Evolutionary conservation across 108 stramenopile species (phyloP).

Genomic region (Stephanodiscus minutulus): DNA sequence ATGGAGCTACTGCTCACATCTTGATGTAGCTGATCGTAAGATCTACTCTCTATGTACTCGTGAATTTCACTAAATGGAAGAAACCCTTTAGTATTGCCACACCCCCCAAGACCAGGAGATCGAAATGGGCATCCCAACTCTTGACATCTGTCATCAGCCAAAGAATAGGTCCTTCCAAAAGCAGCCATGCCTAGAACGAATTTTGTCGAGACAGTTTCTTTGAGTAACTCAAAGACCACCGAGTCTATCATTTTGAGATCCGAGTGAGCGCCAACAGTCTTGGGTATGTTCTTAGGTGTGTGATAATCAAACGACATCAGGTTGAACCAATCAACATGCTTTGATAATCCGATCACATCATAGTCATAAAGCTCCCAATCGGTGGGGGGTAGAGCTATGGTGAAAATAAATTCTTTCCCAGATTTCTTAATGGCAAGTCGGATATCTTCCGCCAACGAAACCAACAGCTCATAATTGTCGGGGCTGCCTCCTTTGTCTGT

Average conservation of each 20-base stretch:
- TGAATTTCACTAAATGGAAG: slow-evolving; percentile 48
- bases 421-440: slow-evolving; percentile 35
- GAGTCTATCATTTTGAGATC: slow-evolving; percentile 56
- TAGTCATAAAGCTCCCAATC: slow-evolving; percentile 54
- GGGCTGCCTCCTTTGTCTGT: slow-evolving; percentile 41
- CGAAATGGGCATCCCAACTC: slow-evolving; percentile 52
- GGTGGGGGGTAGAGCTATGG: slow-evolving; percentile 47
- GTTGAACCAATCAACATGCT: slow-evolving; percentile 57
- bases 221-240: slow-evolving; percentile 40
- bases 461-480: slow-evolving; percentile 49
- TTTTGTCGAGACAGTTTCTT: slow-evolving; percentile 33
- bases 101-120: slow-evolving; percentile 52
- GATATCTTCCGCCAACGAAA: slow-evolving; percentile 41
- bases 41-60: slow-evolving; percentile 45
- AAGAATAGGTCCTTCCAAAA: slow-evolving; percentile 51
- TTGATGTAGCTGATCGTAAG: slow-evolving; percentile 40
- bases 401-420: slow-evolving; percentile 37
- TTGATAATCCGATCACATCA: slow-evolving; percentile 44
- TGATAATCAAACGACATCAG: slow-evolving; percentile 57
- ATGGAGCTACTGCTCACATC: slow-evolving; percentile 49
- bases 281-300: slow-evolving; percentile 50
- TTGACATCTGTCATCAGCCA: slow-evolving; percentile 48
- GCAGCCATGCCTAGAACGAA: slow-evolving; percentile 60
- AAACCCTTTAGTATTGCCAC: slow-evolving; percentile 51
- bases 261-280: slow-evolving; percentile 51